Conservation (phyloP, 2,329 filamentous ascomycete species). For the Ramularia endophylla region DNA sequence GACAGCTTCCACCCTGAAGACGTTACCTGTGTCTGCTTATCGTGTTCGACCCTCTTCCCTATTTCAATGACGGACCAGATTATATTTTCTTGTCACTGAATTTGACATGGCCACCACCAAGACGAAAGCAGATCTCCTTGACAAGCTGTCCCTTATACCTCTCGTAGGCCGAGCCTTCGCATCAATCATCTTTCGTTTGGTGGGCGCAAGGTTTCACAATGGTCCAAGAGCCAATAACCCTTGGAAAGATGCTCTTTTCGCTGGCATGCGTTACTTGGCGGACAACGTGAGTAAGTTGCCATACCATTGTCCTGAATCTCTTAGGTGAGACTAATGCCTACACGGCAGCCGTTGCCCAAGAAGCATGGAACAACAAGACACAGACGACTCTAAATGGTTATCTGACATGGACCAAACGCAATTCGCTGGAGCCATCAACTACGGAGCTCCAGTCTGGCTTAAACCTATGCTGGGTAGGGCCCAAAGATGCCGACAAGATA, state of each 20-base stretch:
- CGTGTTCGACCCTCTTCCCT: too few relatives aligned
- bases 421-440: constrained; percentile 34
- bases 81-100: too few relatives aligned
- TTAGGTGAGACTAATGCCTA: too few relatives aligned
- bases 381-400: constrained; percentile 29
- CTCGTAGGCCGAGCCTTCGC: constrained; percentile 24
- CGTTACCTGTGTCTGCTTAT: too few relatives aligned
- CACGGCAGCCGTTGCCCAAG: constrained; percentile 29
- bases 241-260: constrained; percentile 25
- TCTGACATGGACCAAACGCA: constrained; percentile 30
- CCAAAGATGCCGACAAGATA: constrained; percentile 33
- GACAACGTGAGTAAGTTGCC: constrained; percentile 11
- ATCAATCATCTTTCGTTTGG: constrained; percentile 28
- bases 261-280: constrained; percentile 21
- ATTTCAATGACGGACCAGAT: too few relatives aligned
- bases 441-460: constrained; percentile 39
- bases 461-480: constrained; percentile 44
- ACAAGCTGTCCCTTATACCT: constrained; percentile 16
- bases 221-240: constrained; percentile 20
- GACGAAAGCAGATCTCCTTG: constrained; percentile 7
- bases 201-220: constrained; percentile 33
- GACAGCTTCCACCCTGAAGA: too few relatives aligned
- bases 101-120: too few relatives aligned
- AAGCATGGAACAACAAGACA: constrained; percentile 29
- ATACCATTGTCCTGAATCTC: too few relatives aligned